Base-by-base conservation (phyloP, 108 stramenopile genomes). In the Cylindrotheca closterium region DNA sequence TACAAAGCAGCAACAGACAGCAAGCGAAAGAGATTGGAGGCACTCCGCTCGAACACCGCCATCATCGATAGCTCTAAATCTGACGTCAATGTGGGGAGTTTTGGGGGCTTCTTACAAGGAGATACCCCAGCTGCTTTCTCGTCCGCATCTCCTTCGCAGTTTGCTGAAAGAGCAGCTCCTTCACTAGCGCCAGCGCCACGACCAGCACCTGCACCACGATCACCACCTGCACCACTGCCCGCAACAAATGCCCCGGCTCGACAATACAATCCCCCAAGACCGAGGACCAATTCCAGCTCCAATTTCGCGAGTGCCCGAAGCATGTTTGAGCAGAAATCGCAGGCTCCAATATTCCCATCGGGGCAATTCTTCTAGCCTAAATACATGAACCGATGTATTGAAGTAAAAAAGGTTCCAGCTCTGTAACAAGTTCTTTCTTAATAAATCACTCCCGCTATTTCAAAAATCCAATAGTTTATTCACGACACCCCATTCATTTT, bases 281-380 rank as follows among this genome's bases (percentile, higher is more conserved):
- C 50, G 27, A 46, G 24, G 22, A 52, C 37, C 21, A 47, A 23
- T 18, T 30, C 30, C 21, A 47, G 21, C 3, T 30, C 30, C 23
- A 37, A 57, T 8, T 73, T 79, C 30, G 42, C 57, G 32, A 69
- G 64, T 29, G 28, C 72, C 4, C 50, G 69, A 2, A 61, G 52
- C 47, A 46, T 70, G 51, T 79, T 73, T 28, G 72, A 73, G 33
- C 50, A 60, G 24, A 68, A 53, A 60, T 31, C 68, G 23, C 30
- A n/a, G 24, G 51, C 19, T 26, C 47, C 72, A 5, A 61, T 73
- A 2, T 73, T 63, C 28, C 78, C 78, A 21, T 68, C 71, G 3
- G 62, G 51, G 18, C 71, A 65, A 46, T 22, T 61, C 29, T 79
- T 71, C 72, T 71, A 78, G 46, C n/a, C n/a, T n/a, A n/a, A n/a